Conservation (phyloP, 176 grass and related monocot genomes). For the Ensete ventricosum region DNA sequence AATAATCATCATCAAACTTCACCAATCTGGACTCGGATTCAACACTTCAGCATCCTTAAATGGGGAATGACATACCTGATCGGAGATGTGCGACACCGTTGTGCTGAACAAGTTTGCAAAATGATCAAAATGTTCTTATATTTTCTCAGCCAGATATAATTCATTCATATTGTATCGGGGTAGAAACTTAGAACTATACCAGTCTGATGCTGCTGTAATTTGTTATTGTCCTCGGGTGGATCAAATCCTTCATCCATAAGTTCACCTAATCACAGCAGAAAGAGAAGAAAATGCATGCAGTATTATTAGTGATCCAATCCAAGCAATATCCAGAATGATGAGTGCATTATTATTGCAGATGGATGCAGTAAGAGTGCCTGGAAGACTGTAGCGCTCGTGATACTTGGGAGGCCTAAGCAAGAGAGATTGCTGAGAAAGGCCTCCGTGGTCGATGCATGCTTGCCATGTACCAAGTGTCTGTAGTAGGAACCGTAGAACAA, state of each 20-base stretch:
- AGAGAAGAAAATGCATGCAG: background rate
- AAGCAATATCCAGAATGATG: background rate
- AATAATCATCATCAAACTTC: background rate
- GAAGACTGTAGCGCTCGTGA: constrained; percentile 67
- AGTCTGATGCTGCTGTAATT: background rate
- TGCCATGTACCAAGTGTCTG: constrained; percentile 72
- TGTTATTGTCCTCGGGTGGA: background rate
- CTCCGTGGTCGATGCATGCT: constrained; percentile 60
- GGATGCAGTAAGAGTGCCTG: constrained; percentile 35
- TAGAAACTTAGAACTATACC: background rate
- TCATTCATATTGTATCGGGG: background rate
- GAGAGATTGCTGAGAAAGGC: constrained; percentile 83
- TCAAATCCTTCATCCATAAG: background rate
- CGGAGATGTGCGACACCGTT: background rate
- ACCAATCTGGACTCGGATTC: background rate
- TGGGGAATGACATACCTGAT: background rate
- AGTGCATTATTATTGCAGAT: no score
- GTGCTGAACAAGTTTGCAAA: background rate
- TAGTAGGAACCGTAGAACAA: constrained; percentile 25
- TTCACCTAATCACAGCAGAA: background rate
- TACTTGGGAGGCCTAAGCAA: constrained; percentile 58
- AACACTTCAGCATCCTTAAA: background rate
- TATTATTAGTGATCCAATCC: no score
- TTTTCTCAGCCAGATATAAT: background rate
- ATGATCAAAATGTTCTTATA: background rate